These are phyloP conservation scores for Aquilaria malaccensis DNA, from an alignment of 345 rosid genomes.

Conservation along the genomic window DNA sequence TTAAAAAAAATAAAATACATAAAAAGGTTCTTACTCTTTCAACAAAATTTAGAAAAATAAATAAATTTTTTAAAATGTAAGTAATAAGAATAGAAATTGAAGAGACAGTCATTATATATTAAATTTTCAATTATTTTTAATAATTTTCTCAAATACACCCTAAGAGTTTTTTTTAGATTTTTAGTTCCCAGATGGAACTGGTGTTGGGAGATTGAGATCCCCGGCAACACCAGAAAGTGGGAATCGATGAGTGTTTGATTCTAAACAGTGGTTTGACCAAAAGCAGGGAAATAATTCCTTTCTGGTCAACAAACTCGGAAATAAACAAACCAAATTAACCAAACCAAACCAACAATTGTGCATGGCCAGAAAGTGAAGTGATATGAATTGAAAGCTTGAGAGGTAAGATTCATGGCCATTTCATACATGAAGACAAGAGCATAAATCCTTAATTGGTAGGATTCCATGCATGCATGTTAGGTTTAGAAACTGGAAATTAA, in stretches of 20 bases:
- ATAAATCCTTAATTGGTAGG: not conserved
- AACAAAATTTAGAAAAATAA: too few species aligned
- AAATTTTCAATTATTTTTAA: too few species aligned
- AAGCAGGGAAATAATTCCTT: not conserved
- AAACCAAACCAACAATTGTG: slow-evolving; percentile 13
- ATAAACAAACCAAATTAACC: not conserved
- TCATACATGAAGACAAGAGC: slow-evolving; percentile 12
- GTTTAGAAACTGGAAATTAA: not conserved
- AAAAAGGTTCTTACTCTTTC: too few species aligned
- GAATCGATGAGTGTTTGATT: slow-evolving; percentile 3
- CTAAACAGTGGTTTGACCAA: slow-evolving; percentile 14
- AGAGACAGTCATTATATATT: too few species aligned
- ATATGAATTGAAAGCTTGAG: slow-evolving; percentile 2
- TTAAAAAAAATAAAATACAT: too few species aligned
- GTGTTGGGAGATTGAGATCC: not conserved
- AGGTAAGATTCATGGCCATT: not conserved
- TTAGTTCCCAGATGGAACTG: not conserved
- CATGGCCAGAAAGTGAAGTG: not conserved
- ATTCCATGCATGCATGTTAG: not conserved
- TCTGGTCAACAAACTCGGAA: slow-evolving; percentile 11
- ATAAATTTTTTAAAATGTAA: too few species aligned
- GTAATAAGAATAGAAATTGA: too few species aligned
- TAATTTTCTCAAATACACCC: too few species aligned
- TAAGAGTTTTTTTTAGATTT: too few species aligned
- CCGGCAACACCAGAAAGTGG: slow-evolving; percentile 1